phyloP scores from a whole-genome alignment of 2,329 filamentous ascomycete genomes.

The Xylariaceae sp. region DNA sequence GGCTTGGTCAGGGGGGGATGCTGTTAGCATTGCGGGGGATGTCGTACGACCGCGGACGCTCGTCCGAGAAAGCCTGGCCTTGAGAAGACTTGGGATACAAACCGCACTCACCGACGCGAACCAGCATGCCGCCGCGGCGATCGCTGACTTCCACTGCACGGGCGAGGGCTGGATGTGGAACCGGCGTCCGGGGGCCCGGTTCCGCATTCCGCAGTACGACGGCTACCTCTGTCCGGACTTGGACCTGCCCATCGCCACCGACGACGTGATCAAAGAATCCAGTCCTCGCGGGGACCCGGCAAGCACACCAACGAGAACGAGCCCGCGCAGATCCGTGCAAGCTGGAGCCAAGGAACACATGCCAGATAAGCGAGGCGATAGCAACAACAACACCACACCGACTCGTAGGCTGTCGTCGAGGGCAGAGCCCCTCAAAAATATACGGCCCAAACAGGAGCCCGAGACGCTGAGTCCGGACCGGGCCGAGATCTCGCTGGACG shows the following conservation, averaged over 20 bases:
- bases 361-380: no score
- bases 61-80: constrained; percentile 15
- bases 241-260: constrained; percentile 30
- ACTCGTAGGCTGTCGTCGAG: constrained; percentile 4
- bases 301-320: no score
- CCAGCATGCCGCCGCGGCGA: constrained; percentile 31
- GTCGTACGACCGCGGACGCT: constrained; percentile 26
- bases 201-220: constrained; percentile 37
- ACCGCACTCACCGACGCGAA: constrained; percentile 3
- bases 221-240: constrained; percentile 32
- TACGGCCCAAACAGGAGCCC: constrained; percentile 2
- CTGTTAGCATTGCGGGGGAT: background rate
- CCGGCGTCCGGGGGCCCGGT: constrained; percentile 30
- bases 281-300: constrained; percentile 7
- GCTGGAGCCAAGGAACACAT: no score
- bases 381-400: no score
- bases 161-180: constrained; percentile 34
- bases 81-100: constrained; percentile 19
- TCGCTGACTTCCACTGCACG: constrained; percentile 33
- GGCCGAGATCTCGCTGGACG: constrained; percentile 36
- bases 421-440: constrained; percentile 1
- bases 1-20: constrained; percentile 22
- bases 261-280: constrained; percentile 31
- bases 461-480: constrained; percentile 13
- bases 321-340: background rate